Percentiles rank a stretch among this genome's conserved stretches.
Evolutionary conservation across 2,329 filamentous ascomycete genomes (phyloP).

Genomic region (Arthrobotrys entomopaga): DNA sequence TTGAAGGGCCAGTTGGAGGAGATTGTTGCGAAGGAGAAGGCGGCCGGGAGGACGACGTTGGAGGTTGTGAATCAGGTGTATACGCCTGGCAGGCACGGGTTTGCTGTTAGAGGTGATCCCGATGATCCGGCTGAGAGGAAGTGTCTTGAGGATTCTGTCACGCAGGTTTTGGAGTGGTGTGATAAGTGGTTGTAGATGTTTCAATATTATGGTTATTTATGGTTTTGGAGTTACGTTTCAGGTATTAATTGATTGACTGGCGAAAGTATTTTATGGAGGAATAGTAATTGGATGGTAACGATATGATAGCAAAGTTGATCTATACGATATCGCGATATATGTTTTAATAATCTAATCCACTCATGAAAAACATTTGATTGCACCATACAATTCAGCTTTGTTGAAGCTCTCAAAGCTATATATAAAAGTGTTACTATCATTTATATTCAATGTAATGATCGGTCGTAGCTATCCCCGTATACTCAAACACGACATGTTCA

Average conservation of each 20-base stretch:
- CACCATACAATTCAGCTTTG: no score
- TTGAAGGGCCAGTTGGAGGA: constrained; percentile 60
- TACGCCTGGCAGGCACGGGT: constrained; percentile 61
- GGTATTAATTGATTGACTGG: neutral
- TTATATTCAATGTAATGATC: no score
- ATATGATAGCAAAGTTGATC: no score
- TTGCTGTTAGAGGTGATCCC: constrained; percentile 62
- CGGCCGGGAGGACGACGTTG: constrained; percentile 58
- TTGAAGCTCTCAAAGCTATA: no score
- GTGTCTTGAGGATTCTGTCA: constrained; percentile 61
- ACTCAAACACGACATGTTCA: no score
- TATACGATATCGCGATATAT: no score
- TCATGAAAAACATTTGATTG: no score
- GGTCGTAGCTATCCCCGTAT: no score
- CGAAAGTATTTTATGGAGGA: no score
- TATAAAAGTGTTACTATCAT: no score
- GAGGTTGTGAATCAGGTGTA: constrained; percentile 61
- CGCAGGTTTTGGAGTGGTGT: constrained; percentile 58
- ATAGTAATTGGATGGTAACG: no score
- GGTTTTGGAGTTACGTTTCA: neutral
- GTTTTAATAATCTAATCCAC: no score
- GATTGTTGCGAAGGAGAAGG: constrained; percentile 57
- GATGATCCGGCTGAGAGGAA: constrained; percentile 61
- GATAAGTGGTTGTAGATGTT: constrained; percentile 61
- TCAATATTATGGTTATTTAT: constrained; percentile 60